Evolutionary conservation across 768 basidiomycete genomes (phyloP), one percentile per base, ranked within the genome.

Genomic region (Podaxis rugospora): DNA sequence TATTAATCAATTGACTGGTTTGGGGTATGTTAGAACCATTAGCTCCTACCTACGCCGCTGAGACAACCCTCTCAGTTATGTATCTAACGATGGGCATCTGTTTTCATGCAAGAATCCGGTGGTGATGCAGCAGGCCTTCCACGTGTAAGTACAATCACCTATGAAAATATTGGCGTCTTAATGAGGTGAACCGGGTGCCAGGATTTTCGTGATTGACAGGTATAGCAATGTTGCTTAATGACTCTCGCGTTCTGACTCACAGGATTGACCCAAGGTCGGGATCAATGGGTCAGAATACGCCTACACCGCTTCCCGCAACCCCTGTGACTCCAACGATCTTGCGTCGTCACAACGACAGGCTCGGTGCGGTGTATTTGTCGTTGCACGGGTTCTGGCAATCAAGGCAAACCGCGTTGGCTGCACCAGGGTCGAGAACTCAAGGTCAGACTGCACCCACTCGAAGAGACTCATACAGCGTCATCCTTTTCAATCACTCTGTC

Each of bases 291-390:
- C 1, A 0, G 0, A n/a, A 0, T 1, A 85, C 85, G 63, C 71
- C 74, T 39, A 68, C 50, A 1, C 86, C 86, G 0, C 73, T 85
- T 3, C 65, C 67, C 0, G 72, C 76, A 49, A 78, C 80, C 1
- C 81, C 64, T 4, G 59, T 61, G n/a, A 61, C 59, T 27, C 59
- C 52, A 23, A 25, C 36, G 13, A 61, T 61, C 36, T 37, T 55
- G 21, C 67, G 66, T 11, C 63, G 56, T 0, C 70, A 73, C 42
- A 68, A 83, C 60, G 81, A 87, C 62, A 71, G 85, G 32, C 75
- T 85, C 16, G 85, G 85, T 0, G 84, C 86, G 0, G 86, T 86
- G 0, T 81, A 80, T 42, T 82, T 84, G 0, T 79, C 85, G 0
- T 64, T 87, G 7, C 67, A 83, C 56, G 72, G 73, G 14, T 87